Evolutionary conservation across 768 basidiomycete genomes (phyloP).

Genomic region (Suillus subluteus): DNA sequence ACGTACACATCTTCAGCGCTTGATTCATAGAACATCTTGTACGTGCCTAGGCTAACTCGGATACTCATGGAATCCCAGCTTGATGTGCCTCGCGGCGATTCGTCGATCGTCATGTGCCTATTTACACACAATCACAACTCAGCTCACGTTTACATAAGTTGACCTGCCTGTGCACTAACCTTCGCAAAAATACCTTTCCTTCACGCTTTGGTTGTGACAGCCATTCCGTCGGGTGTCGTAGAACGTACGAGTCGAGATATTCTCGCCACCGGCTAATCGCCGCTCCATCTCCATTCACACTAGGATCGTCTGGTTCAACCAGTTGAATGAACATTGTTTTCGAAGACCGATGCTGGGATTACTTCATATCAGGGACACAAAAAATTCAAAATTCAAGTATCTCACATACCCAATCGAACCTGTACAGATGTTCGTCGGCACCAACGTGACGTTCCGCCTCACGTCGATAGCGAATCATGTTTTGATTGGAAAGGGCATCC

Average conservation of each 20-base stretch:
- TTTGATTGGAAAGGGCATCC: conserved; percentile 58
- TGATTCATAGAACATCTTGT: conserved; percentile 71
- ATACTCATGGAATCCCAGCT: conserved; percentile 40
- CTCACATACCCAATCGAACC: conserved; percentile 75
- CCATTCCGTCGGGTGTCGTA: conserved; percentile 77
- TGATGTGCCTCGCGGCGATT: conserved; percentile 18
- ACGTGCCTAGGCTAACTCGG: conserved; percentile 59
- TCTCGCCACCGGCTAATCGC: conserved; percentile 66
- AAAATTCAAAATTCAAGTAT: conserved; percentile 16
- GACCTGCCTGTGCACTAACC: conserved; percentile 44
- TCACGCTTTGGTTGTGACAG: conserved; percentile 42
- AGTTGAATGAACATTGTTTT: conserved; percentile 65
- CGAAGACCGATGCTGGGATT: conserved; percentile 52
- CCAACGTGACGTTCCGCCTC: conserved; percentile 79
- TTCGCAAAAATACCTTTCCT: conserved; percentile 56
- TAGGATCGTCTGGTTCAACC: conserved; percentile 65
- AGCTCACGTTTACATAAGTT: conserved; percentile 17
- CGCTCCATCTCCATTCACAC: conserved; percentile 56
- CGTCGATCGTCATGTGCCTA: conserved; percentile 52
- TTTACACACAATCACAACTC: conserved; percentile 40
- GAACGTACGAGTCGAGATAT: conserved; percentile 75
- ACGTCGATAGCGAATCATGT: conserved; percentile 76
- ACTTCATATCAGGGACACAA: conserved; percentile 13
- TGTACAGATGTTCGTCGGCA: conserved; percentile 76
- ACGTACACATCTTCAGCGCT: conserved; percentile 62